A percentile compares a stretch with the other conserved stretches of the same genome.
Evolutionary conservation across 1,284 basidiomycete genomes (phyloP).

Genomic region (Farysia itapuensis): DNA sequence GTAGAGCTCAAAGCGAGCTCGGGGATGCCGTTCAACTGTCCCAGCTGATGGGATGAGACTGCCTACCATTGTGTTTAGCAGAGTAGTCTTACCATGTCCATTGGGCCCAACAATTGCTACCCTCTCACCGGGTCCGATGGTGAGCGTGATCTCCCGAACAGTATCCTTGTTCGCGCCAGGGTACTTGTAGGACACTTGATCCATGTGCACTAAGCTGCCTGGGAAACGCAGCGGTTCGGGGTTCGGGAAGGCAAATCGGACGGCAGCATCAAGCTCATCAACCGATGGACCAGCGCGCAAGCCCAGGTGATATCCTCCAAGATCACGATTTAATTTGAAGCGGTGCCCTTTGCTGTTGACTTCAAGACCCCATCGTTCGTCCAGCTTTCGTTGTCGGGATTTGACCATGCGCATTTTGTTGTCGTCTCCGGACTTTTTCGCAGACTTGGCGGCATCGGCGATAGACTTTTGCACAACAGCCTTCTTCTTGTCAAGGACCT

Average conservation of each 20-base stretch:
- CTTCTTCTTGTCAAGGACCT: slow-evolving; percentile 67
- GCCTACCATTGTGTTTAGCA: slow-evolving; percentile 65
- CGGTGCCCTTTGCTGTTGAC: slow-evolving; percentile 63
- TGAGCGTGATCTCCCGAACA: slow-evolving; percentile 66
- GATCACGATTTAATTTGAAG: slow-evolving; percentile 71
- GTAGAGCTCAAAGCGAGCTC: slow-evolving; percentile 66
- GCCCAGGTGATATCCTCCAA: slow-evolving; percentile 62
- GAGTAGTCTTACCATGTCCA: slow-evolving; percentile 48
- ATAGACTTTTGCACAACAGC: slow-evolving; percentile 63
- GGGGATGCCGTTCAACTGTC: slow-evolving; percentile 66
- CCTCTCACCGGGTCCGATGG: slow-evolving; percentile 66
- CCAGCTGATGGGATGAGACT: slow-evolving; percentile 65
- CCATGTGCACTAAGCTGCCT: slow-evolving; percentile 66
- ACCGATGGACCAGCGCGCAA: slow-evolving; percentile 65
- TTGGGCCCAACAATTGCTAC: slow-evolving; percentile 67
- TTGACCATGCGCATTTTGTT: slow-evolving; percentile 67
- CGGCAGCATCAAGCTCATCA: slow-evolving; percentile 64
- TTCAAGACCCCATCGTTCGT: slow-evolving; percentile 67
- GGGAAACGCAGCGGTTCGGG: slow-evolving; percentile 65
- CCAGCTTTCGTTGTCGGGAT: slow-evolving; percentile 69
- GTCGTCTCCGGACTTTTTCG: slow-evolving; percentile 70
- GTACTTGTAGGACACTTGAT: slow-evolving; percentile 65
- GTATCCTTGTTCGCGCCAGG: slow-evolving; percentile 58
- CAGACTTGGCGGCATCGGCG: slow-evolving; percentile 65
- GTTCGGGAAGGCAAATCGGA: slow-evolving; percentile 64